Evolutionary conservation across 495 filamentous ascomycete species (phyloP), one percentile per base, ranked within the genome.

Genomic region (Daldinia loculata): DNA sequence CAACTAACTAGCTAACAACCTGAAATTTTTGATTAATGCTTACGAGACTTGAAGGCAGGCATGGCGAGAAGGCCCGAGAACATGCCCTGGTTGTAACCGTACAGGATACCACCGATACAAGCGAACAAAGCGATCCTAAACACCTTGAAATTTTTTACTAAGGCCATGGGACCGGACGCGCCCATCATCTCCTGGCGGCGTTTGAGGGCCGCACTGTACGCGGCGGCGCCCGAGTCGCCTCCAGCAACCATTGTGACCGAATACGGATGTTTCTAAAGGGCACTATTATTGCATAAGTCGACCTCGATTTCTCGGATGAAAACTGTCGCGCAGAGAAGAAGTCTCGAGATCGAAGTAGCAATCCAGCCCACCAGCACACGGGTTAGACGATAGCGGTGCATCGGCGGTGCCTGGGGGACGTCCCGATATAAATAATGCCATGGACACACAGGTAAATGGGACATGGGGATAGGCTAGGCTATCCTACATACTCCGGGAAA

Each of bases 31-130:
- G 30, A 9, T 48, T 9, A 22, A 27, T 19, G 79, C 81, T 56
- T 70, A 84, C 82, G 84, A 39, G 78, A 70, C 55, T 80, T 71
- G 76, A 91, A 88, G 11, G 84, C 67, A 8, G 81, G 81, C 88
- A 91, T 91, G 56, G 86, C 84, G n/a, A 91, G 77, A 12, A 91
- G 85, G 63, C 90, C 89, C 36, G 86, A 87, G 82, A 94, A 93
- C 75, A 95, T 92, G 74, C 92, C 92, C 77, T 94, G 91, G 76
- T 92, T 92, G 80, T 92, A 92, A 14, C 90, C 83, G 56, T 83
- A 83, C n/a, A 84, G 64, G 17, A 87, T 81, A 57, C 93, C 91
- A 66, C 93, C 92, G 22, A 95, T 85, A 56, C 90, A 93, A 27
- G 92, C 92, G 77, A 94, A 93, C 75, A 87, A 82, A 5, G 90